phyloP scores from a whole-genome alignment of 805 yeast genomes.

The Starmerella vaccinii region DNA sequence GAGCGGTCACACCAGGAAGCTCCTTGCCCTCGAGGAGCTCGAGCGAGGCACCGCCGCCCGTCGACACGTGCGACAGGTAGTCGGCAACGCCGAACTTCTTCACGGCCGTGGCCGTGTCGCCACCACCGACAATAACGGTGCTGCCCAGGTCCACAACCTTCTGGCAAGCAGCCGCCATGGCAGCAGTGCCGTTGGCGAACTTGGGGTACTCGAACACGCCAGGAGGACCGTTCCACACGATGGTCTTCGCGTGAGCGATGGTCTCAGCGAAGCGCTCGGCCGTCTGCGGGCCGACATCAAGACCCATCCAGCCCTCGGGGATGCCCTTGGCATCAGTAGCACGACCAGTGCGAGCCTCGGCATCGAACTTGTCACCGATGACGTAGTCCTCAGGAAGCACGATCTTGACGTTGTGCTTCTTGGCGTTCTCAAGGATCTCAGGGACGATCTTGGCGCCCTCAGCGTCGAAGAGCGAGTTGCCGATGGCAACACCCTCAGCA shows the following conservation, averaged over 20 bases:
- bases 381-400: conserved; percentile 93
- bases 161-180: conserved; percentile 80
- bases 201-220: conserved; percentile 97
- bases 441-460: conserved; percentile 95
- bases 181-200: conserved; percentile 85
- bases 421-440: conserved; percentile 86
- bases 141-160: conserved; percentile 80
- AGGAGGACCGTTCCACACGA: conserved; percentile 99
- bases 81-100: conserved; percentile 96
- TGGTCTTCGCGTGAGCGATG: conserved; percentile 88
- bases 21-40: conserved; percentile 98
- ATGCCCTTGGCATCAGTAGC: conserved; percentile 89
- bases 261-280: conserved; percentile 68
- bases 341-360: conserved; percentile 74
- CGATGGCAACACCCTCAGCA: conserved; percentile 72
- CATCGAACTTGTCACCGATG: conserved; percentile 87
- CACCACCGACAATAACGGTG: conserved; percentile 94
- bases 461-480: conserved; percentile 83
- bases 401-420: conserved; percentile 86
- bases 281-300: conserved; percentile 90
- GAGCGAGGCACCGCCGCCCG: conserved; percentile 99
- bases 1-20: conserved; percentile 93
- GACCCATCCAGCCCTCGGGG: conserved; percentile 90
- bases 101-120: conserved; percentile 98
- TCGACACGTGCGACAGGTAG: conserved; percentile 94